Evolutionary conservation across 2,329 filamentous ascomycete species (phyloP).

Genomic region (Hypoxylon sp.): DNA sequence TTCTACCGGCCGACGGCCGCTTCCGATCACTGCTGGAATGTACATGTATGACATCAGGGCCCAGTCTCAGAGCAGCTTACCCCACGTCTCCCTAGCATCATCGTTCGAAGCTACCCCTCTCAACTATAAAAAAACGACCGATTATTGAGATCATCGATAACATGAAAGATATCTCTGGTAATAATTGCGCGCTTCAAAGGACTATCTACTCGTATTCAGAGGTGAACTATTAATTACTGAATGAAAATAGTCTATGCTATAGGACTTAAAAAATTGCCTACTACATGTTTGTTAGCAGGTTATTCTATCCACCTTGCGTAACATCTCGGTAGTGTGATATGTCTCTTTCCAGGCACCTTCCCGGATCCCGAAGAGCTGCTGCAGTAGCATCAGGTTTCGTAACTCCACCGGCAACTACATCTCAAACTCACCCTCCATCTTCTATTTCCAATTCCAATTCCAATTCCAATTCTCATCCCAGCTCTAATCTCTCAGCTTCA

Average conservation of each 20-base stretch:
- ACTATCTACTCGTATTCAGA: background rate
- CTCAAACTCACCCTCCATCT: constrained; percentile 29
- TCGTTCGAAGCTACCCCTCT: constrained; percentile 42
- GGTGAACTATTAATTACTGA: constrained; percentile 6
- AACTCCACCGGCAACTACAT: constrained; percentile 32
- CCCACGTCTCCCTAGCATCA: constrained; percentile 30
- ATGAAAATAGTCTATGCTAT: background rate
- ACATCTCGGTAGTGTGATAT: constrained; percentile 25
- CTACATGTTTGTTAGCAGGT: no score
- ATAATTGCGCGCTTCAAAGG: constrained; percentile 3
- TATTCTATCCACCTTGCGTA: no score
- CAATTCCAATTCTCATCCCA: constrained; percentile 26
- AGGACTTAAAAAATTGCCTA: background rate
- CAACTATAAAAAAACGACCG: constrained; percentile 13
- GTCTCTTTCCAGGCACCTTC: constrained; percentile 41
- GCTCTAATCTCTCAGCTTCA: constrained; percentile 23
- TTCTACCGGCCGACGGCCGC: background rate
- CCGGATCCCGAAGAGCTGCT: constrained; percentile 42
- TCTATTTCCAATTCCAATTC: constrained; percentile 22
- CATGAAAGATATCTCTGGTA: background rate
- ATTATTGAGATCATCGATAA: constrained; percentile 27
- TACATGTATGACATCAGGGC: constrained; percentile 38
- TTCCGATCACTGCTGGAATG: constrained; percentile 19
- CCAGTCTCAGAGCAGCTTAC: constrained; percentile 17
- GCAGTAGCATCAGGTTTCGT: constrained; percentile 41